Percentiles rank a stretch among this genome's conserved stretches.
phyloP scores from a whole-genome alignment of 163 green algal genomes.

The Prototheca wickerhamii region DNA sequence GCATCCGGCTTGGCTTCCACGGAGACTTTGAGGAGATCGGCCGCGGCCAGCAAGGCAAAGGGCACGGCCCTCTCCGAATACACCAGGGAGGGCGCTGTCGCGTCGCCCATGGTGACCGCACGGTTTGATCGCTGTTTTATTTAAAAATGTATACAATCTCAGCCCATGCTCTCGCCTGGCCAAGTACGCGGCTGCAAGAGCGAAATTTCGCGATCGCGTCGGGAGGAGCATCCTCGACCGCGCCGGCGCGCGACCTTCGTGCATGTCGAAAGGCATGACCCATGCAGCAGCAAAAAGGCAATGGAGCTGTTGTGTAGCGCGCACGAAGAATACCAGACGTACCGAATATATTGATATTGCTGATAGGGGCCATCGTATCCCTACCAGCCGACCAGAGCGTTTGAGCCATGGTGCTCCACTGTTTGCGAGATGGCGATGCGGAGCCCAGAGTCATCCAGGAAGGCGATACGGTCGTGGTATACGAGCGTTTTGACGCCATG shows the following conservation, averaged over 20 bases:
- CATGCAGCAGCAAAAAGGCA: too few species aligned
- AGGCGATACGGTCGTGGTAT: slow-evolving; percentile 80
- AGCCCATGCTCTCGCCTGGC: too few species aligned
- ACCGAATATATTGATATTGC: too few species aligned
- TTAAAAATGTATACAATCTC: not conserved
- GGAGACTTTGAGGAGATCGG: slow-evolving; percentile 26
- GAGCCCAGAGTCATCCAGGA: slow-evolving; percentile 37
- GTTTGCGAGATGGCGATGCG: not conserved
- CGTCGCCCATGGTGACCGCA: not conserved
- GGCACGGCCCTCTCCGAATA: slow-evolving; percentile 29
- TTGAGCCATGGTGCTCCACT: slow-evolving; percentile 9
- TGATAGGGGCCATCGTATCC: too few species aligned
- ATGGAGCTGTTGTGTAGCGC: too few species aligned
- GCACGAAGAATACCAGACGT: too few species aligned
- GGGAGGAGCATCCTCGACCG: too few species aligned
- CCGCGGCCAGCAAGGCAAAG: slow-evolving; percentile 47
- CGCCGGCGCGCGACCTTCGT: too few species aligned
- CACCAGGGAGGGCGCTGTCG: not conserved
- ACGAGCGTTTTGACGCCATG: slow-evolving; percentile 69
- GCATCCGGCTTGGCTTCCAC: slow-evolving; percentile 47
- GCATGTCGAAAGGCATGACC: too few species aligned
- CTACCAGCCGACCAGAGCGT: too few species aligned
- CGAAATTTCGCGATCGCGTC: too few species aligned
- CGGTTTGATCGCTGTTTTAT: not conserved
- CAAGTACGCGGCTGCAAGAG: too few species aligned